Evolutionary conservation across 192 early-diverging fungal species (phyloP), one percentile per base, ranked within the genome.

Genomic region (Entomortierella beljakovae): DNA sequence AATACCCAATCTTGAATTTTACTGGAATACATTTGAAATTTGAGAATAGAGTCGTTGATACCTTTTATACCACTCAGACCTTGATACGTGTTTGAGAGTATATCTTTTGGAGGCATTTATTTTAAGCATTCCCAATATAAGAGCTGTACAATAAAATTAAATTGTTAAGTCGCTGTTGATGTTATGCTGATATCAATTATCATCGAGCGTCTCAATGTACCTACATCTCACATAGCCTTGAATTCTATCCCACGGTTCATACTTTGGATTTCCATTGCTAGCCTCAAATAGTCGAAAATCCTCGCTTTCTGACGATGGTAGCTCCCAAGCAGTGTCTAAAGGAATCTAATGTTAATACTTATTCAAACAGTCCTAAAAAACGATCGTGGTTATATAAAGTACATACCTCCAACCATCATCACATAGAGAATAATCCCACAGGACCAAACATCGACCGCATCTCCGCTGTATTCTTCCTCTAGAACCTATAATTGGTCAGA

Each of bases 391-490:
- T n/a, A n/a, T n/a, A n/a, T n/a, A 11, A 20, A 16, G 20, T 15
- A 82, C 87, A 33, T 79, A 90, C 89, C 91, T 58, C 92, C 92
- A n/a, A 82, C 75, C 69, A 92, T 79, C 42, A 93, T 81, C 0
- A 89, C 91, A 61, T 84, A 93, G 22, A 93, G 81, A 40, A 93
- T 92, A 46, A 93, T 82, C 0, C 92, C 92, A n/a, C 81, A 66
- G 32, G 87, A 88, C 92, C 92, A 93, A 9, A 93, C 83, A 56
- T 93, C 92, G 1, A 89, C 90, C 34, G 70, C 63, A 43, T 88
- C 82, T 20, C 91, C 92, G 53, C 86, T 64, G 68, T 93, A 93
- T 20, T 68, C 67, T 57, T 80, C 63, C 26, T 71, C 48, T n/a
- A 86, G 75, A 9, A 92, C 88, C 84, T 91, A 57, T n/a, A n/a